Base-by-base conservation (phyloP, 164 flowering plant species). In the Dillenia turbinata region DNA sequence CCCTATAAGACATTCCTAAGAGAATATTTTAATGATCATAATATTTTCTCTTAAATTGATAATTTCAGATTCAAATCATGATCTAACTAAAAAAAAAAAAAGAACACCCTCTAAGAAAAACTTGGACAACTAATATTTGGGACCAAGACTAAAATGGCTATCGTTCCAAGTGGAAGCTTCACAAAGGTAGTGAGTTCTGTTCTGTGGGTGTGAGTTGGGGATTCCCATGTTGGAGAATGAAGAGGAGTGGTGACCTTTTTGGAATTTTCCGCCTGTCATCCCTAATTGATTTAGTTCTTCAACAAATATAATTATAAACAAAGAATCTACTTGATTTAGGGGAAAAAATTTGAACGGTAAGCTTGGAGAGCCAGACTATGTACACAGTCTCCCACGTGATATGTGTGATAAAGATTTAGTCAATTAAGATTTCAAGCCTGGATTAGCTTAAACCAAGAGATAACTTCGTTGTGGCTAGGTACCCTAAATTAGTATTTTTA, bases 351-450 rank as follows among this genome's bases (percentile, higher is more conserved):
- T 2, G 40, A 26, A 26, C 5, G 55, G 67, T 52, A 61, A 46
- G 56, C 44, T 69, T 48, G 51, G 67, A 71, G 61, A 60, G 62
- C 52, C 57, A 73, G 64, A 76, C 40, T 26, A 2, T 26, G 5
- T 26, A 1, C 85, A 77, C 87, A 70, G 83, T 85, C 83, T 82
- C 80, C 87, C 78, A 85, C 78, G 70, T 75, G 77, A 74, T 89
- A 85, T 82, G 89, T 82, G 85, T 61, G 44, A 63, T 60, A 26
- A 70, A 62, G 77, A 70, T 64, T 64, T 78, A 64, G 77, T 74
- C 68, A 67, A 80, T 69, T 56, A 62, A 65, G 49, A 56, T 65
- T 47, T 44, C 47, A 44, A 50, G 51, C 66, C 47, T 48, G 5
- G 67, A 66, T 52, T 26, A 75, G 69, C 79, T 80, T 71, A 78